Evolutionary conservation across 176 grass and related monocot genomes (phyloP).

Genomic region (Triticum urartu): DNA sequence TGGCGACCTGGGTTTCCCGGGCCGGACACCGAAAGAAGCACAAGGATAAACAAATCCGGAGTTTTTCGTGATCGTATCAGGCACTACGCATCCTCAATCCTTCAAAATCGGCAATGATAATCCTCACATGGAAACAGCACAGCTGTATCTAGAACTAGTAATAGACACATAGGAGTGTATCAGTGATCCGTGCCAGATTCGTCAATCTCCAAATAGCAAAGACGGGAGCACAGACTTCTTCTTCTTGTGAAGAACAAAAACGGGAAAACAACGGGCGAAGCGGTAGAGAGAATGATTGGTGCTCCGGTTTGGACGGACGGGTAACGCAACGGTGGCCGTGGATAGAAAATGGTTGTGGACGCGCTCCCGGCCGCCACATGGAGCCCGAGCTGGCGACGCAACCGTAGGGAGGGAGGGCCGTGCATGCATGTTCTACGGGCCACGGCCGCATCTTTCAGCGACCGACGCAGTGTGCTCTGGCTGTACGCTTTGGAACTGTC

Average conservation of each 20-base stretch:
- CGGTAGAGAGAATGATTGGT: neutral
- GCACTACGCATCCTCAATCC: neutral
- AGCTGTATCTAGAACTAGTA: neutral
- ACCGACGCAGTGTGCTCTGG: neutral
- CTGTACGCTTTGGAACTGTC: neutral
- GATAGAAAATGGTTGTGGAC: neutral
- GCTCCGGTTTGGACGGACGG: neutral
- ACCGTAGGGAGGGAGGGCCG: neutral
- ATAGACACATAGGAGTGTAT: too few species aligned
- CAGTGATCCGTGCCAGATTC: neutral
- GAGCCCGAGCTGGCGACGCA: constrained; percentile 22
- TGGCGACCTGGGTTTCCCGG: constrained; percentile 16
- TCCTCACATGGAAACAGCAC: too few species aligned
- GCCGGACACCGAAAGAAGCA: neutral
- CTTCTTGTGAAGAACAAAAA: too few species aligned
- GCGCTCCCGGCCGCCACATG: constrained; percentile 31
- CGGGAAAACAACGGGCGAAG: neutral
- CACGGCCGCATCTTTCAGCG: neutral
- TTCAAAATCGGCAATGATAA: neutral
- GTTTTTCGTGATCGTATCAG: too few species aligned
- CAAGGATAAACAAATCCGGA: neutral
- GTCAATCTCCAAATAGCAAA: neutral
- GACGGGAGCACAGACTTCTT: too few species aligned
- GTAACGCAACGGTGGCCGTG: neutral
- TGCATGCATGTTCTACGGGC: neutral